Percentiles rank a stretch among this genome's conserved stretches.
These are phyloP conservation scores for Domatiomyces globalis DNA, from an alignment of 2,329 filamentous ascomycete species.

Conservation along the genomic window DNA sequence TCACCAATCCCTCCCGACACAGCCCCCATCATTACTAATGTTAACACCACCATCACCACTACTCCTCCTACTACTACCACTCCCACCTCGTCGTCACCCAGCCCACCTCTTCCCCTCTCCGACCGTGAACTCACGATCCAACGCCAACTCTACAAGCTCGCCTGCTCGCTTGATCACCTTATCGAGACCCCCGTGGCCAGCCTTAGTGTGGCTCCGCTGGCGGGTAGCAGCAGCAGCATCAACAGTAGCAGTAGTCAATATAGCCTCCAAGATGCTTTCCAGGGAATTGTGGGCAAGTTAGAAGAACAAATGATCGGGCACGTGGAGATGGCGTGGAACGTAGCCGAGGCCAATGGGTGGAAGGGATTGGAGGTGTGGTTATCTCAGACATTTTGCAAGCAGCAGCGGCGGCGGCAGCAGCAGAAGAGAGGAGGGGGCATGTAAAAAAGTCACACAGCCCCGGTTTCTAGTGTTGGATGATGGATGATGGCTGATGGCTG, in stretches of 20 bases:
- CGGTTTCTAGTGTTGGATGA: too few relatives aligned
- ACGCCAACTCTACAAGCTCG: background rate
- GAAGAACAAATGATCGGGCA: slow-evolving; percentile 8
- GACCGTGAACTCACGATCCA: background rate
- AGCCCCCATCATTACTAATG: background rate
- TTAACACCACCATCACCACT: too few relatives aligned
- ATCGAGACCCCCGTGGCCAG: background rate
- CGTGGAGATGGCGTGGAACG: slow-evolving; percentile 7
- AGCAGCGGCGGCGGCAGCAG: background rate
- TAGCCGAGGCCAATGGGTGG: slow-evolving; percentile 9
- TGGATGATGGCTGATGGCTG: too few relatives aligned
- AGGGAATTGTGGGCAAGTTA: slow-evolving; percentile 7
- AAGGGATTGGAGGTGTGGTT: slow-evolving; percentile 9
- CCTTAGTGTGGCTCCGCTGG: background rate
- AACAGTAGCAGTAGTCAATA: background rate
- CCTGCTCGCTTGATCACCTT: background rate
- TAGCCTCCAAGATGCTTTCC: slow-evolving; percentile 2
- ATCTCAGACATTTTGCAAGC: slow-evolving; percentile 2
- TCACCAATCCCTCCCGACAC: background rate
- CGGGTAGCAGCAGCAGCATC: background rate
- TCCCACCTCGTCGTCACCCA: background rate
- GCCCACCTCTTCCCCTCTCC: too few relatives aligned
- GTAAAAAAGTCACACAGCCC: background rate
- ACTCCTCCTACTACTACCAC: too few relatives aligned
- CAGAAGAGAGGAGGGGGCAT: background rate